These are phyloP conservation scores for Chondrostereum purpureum DNA, from an alignment of 1,284 basidiomycete genomes.

Conservation along the genomic window DNA sequence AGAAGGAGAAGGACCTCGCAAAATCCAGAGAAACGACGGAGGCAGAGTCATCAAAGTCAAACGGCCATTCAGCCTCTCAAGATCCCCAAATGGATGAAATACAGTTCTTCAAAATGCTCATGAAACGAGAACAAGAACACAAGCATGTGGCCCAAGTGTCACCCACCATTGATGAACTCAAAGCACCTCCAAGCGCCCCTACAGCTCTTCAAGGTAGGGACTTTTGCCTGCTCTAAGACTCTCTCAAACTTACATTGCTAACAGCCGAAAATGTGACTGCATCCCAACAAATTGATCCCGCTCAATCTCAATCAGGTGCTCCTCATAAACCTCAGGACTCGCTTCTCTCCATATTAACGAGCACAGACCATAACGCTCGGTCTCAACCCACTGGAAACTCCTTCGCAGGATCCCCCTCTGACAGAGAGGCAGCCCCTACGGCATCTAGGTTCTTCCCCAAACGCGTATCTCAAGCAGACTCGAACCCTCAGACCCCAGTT, in stretches of 20 bases:
- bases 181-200: too few relatives aligned
- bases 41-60: not conserved
- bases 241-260: too few relatives aligned
- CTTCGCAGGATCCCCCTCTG: constrained; percentile 14
- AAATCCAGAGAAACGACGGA: not conserved
- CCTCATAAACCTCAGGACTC: constrained; percentile 8
- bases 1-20: constrained; percentile 17
- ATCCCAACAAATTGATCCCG: too few relatives aligned
- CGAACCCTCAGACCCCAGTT: constrained; percentile 13
- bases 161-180: too few relatives aligned
- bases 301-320: constrained; percentile 6
- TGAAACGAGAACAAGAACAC: constrained; percentile 77
- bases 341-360: constrained; percentile 16
- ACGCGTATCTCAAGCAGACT: constrained; percentile 5
- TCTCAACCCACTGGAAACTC: constrained; percentile 10
- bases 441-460: constrained; percentile 31
- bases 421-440: constrained; percentile 23
- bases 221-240: too few relatives aligned
- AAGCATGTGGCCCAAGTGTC: too few relatives aligned
- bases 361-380: too few relatives aligned
- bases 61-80: constrained; percentile 19
- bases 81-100: constrained; percentile 69
- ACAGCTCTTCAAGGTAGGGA: too few relatives aligned
- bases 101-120: constrained; percentile 78
- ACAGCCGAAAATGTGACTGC: too few relatives aligned